A percentile compares a stretch with the other conserved stretches of the same genome.
phyloP scores from a whole-genome alignment of 176 grass and related monocot species.

The Zoysia japonica region DNA sequence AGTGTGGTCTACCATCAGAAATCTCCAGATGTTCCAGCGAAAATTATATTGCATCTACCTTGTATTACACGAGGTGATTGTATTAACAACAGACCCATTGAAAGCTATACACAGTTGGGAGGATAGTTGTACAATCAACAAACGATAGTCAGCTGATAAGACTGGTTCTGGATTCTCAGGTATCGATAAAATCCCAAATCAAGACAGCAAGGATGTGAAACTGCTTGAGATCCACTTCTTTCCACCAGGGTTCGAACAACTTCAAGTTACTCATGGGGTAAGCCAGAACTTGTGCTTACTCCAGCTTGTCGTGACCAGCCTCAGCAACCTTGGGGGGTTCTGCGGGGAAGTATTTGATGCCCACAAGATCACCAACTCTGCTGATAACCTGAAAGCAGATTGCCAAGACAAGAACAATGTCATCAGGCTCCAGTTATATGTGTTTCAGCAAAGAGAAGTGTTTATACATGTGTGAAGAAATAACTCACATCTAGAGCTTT shows the following conservation, averaged over 20 bases:
- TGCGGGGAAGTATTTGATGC: conserved; percentile 73
- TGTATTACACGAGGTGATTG: conserved; percentile 30
- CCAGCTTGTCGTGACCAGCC: conserved; percentile 37
- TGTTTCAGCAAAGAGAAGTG: not conserved
- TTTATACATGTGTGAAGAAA: not conserved
- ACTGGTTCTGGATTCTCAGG: conserved; percentile 6
- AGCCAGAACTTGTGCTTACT: conserved; percentile 29
- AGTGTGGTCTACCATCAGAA: not conserved
- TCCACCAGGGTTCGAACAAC: not conserved
- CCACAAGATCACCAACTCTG: conserved; percentile 75
- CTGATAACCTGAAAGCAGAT: conserved; percentile 63
- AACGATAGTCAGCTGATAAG: conserved; percentile 33
- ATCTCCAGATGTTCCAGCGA: conserved; percentile 4
- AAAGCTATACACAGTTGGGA: conserved; percentile 52
- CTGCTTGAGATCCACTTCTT: conserved; percentile 24
- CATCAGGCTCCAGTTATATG: not conserved
- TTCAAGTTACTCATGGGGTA: not conserved
- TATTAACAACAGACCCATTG: conserved; percentile 29
- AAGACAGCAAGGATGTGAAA: not conserved
- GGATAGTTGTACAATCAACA: conserved; percentile 39
- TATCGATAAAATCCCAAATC: conserved; percentile 40
- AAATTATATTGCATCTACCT: conserved; percentile 17
- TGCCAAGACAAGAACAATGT: conserved; percentile 11
- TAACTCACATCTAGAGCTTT: conserved; percentile 68
- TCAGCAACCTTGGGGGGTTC: conserved; percentile 60